These are phyloP conservation scores for Nigrograna mackinnonii DNA, from an alignment of 2,329 filamentous ascomycete species.

Conservation along the genomic window DNA sequence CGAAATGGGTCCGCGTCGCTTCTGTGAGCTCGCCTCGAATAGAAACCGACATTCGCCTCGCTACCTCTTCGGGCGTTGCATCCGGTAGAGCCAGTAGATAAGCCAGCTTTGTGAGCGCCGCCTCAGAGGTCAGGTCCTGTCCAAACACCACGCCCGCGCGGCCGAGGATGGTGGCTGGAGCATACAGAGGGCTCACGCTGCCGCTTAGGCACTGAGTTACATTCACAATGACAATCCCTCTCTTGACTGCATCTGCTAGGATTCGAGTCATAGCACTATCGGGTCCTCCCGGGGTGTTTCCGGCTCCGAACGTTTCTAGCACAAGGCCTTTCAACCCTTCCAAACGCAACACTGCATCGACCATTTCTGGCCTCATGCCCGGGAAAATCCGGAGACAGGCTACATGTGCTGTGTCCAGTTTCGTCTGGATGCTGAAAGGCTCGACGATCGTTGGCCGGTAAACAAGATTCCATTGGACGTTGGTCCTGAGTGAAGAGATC, in stretches of 20 bases:
- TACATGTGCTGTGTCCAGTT: slow-evolving; percentile 84
- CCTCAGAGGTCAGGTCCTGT: slow-evolving; percentile 86
- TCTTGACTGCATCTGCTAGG: slow-evolving; percentile 74
- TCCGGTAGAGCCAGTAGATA: slow-evolving; percentile 76
- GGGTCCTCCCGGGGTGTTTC: slow-evolving; percentile 82
- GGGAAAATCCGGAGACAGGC: slow-evolving; percentile 90
- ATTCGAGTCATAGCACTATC: slow-evolving; percentile 80
- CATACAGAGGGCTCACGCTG: slow-evolving; percentile 45
- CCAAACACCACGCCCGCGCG: slow-evolving; percentile 87
- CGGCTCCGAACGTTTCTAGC: slow-evolving; percentile 90
- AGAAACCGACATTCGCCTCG: slow-evolving; percentile 71
- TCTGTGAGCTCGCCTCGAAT: slow-evolving; percentile 87
- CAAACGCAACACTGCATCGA: slow-evolving; percentile 78
- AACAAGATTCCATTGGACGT: slow-evolving; percentile 79
- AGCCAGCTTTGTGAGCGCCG: slow-evolving; percentile 86
- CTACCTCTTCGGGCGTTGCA: slow-evolving; percentile 67
- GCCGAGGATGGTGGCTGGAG: slow-evolving; percentile 66
- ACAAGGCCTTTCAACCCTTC: slow-evolving; percentile 81
- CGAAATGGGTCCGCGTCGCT: slow-evolving; percentile 71
- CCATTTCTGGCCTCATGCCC: slow-evolving; percentile 90
- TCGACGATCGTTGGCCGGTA: slow-evolving; percentile 74
- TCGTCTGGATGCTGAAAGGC: slow-evolving; percentile 73
- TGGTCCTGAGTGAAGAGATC: slow-evolving; percentile 78
- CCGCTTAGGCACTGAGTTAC: slow-evolving; percentile 79
- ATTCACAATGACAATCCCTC: slow-evolving; percentile 86